phyloP scores from a whole-genome alignment of 192 early-diverging fungal genomes.

The Rhizophagus clarus region DNA sequence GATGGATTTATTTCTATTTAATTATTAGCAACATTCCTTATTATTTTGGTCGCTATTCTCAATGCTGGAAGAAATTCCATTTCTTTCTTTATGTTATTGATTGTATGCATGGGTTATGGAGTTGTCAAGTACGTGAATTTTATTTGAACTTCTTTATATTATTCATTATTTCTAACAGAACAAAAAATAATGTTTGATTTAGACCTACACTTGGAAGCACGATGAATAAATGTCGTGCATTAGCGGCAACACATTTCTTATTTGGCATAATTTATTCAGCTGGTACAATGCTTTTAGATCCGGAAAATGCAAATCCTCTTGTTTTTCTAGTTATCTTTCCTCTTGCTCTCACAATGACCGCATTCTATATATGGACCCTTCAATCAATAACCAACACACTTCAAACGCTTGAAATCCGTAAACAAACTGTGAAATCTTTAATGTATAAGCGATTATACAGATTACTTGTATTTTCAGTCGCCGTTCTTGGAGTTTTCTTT shows the following conservation, averaged over 20 bases:
- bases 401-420: slow-evolving; percentile 69
- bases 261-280: slow-evolving; percentile 87
- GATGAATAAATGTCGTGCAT: slow-evolving; percentile 83
- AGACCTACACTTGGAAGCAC: slow-evolving; percentile 85
- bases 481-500: slow-evolving; percentile 77
- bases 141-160: neutral
- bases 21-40: slow-evolving; percentile 55
- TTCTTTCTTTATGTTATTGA: slow-evolving; percentile 95
- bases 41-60: slow-evolving; percentile 75
- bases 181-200: neutral
- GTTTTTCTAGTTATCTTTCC: slow-evolving; percentile 85
- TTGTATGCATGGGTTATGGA: slow-evolving; percentile 95
- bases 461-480: slow-evolving; percentile 75
- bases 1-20: neutral
- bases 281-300: slow-evolving; percentile 73
- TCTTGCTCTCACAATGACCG: slow-evolving; percentile 84
- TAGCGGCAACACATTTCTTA: slow-evolving; percentile 83
- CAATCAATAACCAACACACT: slow-evolving; percentile 81
- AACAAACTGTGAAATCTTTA: slow-evolving; percentile 85
- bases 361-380: slow-evolving; percentile 95
- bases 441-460: slow-evolving; percentile 89
- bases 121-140: slow-evolving; percentile 75
- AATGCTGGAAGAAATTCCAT: slow-evolving; percentile 90
- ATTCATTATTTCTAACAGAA: neutral
- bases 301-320: slow-evolving; percentile 67